Evolutionary conservation across 768 basidiomycete species (phyloP), one percentile per base, ranked within the genome.

Genomic region (Baorangia bicolor): DNA sequence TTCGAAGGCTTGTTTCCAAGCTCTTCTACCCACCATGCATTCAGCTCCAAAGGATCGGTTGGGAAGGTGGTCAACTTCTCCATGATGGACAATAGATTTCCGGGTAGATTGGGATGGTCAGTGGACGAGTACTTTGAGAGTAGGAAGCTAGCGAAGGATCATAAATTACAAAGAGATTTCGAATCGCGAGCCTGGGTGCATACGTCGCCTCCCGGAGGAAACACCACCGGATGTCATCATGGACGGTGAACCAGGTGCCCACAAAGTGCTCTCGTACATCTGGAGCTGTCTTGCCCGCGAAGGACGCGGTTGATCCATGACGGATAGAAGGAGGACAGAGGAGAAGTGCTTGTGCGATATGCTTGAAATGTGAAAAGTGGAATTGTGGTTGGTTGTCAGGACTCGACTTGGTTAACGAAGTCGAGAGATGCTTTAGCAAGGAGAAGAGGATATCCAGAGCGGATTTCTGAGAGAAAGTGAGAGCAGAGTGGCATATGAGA

Each of bases 211-310:
- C 90, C 40, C 88, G 81, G 33, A 96, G 78, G 75, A 93, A 94
- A 75, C 89, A 91, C 90, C 90, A 95, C 55, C 93, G 82, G 31
- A 95, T 75, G 64, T 96, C 93, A 64, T 92, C 89, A 67, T 90
- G 66, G 13, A 88, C 82, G 59, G 83, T 85, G 62, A 92, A 79
- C 86, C 88, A 94, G 14, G 80, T 85, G 44, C 81, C 79, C 51
- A 85, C 74, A 63, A 93, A 92, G 12, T 78, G 71, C 40, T 83
- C 74, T 25, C 85, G 73, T 4, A 92, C 83, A 53, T 89, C 87
- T 5, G 76, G 50, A 51, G 86, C 81, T 18, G 86, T 71, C 34
- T 73, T 68, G 2, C 75, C 72, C 25, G 75, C 67, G 38, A 69
- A 63, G 18, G 62, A 40, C 39, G 63, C 55, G 1, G 56, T 49